Conservation (phyloP, 306 rosid genomes). For the Lathyrus aphaca region DNA sequence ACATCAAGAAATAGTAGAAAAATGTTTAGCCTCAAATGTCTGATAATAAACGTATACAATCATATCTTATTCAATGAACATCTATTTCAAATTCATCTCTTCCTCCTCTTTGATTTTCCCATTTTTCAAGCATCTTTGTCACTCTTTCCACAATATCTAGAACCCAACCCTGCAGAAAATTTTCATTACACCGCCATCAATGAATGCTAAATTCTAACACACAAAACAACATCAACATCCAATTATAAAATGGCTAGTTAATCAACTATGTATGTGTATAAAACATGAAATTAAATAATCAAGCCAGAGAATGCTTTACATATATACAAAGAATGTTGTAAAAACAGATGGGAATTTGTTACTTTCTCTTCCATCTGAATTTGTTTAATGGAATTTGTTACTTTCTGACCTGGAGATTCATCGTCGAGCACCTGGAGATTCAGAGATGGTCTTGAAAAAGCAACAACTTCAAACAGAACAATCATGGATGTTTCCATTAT, state of each 20-base stretch:
- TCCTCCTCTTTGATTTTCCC: slow-evolving; percentile 56
- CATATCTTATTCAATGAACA: slow-evolving; percentile 33
- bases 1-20: slow-evolving; percentile 13
- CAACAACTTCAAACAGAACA: too few species aligned
- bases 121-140: slow-evolving; percentile 53
- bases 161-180: slow-evolving; percentile 62
- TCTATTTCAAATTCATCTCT: slow-evolving; percentile 69
- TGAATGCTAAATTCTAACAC: background rate
- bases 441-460: too few species aligned
- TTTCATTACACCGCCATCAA: background rate
- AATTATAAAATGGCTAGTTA: background rate
- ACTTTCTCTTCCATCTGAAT: too few species aligned
- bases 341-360: too few species aligned
- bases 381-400: too few species aligned
- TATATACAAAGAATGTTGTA: too few species aligned
- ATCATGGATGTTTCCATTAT: too few species aligned
- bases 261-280: too few species aligned
- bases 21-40: background rate
- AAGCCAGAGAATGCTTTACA: too few species aligned
- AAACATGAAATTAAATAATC: too few species aligned
- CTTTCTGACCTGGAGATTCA: too few species aligned
- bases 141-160: slow-evolving; percentile 66
- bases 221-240: background rate
- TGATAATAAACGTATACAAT: background rate
- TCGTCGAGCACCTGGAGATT: too few species aligned